phyloP scores from a whole-genome alignment of 164 flowering plant species.

The Vitis riparia region DNA sequence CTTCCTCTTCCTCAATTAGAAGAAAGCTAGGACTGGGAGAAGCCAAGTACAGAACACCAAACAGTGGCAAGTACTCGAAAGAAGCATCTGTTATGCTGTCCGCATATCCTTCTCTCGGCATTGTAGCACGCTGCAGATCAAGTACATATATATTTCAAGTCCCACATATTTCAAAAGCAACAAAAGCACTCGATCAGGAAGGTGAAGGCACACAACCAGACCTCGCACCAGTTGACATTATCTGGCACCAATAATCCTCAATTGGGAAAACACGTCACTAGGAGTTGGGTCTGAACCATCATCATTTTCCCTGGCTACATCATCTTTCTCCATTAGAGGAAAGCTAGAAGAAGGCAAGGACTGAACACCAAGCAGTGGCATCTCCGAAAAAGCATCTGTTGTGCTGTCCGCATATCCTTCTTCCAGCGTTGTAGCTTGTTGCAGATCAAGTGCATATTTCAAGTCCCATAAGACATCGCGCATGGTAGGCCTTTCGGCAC shows the following conservation, averaged over 20 bases:
- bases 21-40: too few species aligned
- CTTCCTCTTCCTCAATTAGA: too few species aligned
- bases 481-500: constrained; percentile 11
- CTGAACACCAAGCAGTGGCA: neutral
- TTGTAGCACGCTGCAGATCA: neutral
- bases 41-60: too few species aligned
- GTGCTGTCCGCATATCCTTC: constrained; percentile 3
- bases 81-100: too few species aligned
- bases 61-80: too few species aligned
- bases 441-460: constrained; percentile 13
- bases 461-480: constrained; percentile 11
- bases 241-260: constrained; percentile 9
- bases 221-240: neutral
- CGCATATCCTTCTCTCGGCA: too few species aligned
- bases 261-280: constrained; percentile 14
- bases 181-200: too few species aligned
- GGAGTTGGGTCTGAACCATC: neutral
- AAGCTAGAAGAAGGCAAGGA: neutral
- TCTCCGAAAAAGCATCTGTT: neutral
- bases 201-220: too few species aligned
- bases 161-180: neutral
- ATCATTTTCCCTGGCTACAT: neutral
- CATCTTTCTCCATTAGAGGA: neutral
- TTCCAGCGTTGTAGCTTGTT: neutral
- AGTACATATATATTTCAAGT: constrained; percentile 9